A percentile compares a stretch with the other conserved stretches of the same genome.
These are phyloP conservation scores for Colletotrichum somersetense DNA, from an alignment of 2,329 filamentous ascomycete genomes.

Conservation along the genomic window DNA sequence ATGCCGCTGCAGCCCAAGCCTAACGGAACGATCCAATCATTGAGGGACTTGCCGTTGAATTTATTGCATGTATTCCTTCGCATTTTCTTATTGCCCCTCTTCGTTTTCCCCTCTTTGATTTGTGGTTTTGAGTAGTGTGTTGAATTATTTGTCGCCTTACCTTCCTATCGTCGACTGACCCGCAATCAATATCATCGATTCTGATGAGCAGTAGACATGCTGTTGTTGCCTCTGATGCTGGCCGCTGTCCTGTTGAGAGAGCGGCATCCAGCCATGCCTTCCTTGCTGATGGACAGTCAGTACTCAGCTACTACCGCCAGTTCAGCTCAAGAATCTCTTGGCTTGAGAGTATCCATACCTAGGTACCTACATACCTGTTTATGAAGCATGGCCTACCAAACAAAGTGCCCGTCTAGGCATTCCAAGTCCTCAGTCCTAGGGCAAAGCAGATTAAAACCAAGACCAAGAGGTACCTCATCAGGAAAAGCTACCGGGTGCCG, in stretches of 20 bases:
- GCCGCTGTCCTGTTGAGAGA: neutral
- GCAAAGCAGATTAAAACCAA: neutral
- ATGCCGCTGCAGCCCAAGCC: neutral
- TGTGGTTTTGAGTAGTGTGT: neutral
- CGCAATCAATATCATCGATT: neutral
- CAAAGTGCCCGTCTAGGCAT: neutral
- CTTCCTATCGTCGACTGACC: neutral
- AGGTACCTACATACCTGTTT: too few relatives aligned
- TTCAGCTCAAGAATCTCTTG: neutral
- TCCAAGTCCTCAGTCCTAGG: neutral
- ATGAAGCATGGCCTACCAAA: neutral
- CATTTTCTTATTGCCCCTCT: neutral
- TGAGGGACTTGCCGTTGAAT: neutral
- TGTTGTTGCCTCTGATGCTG: neutral
- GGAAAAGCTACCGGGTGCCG: conserved; percentile 20
- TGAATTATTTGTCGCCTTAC: neutral
- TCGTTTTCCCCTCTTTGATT: neutral
- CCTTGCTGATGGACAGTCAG: neutral
- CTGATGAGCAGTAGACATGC: neutral
- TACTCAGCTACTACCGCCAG: neutral
- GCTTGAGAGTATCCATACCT: neutral
- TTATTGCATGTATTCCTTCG: neutral
- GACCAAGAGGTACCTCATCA: neutral
- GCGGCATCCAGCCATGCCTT: neutral
- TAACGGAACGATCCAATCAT: neutral